Evolutionary conservation across 1,139 yeast genomes (phyloP).

Genomic region (Debaryomyces psychrophilus): DNA sequence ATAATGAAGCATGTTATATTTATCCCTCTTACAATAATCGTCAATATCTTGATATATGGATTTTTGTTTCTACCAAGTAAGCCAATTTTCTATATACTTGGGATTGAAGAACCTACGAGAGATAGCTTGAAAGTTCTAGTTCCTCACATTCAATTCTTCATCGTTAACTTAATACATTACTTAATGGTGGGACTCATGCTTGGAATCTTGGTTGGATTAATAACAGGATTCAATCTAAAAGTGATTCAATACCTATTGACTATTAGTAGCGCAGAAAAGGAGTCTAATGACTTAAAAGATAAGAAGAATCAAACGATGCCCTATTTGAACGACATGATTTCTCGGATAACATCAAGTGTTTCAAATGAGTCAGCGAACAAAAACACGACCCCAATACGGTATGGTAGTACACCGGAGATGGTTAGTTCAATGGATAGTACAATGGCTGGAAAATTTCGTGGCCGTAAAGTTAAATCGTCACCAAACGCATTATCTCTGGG

Average conservation of each 20-base stretch:
- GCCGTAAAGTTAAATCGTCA: not conserved
- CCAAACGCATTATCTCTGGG: slow-evolving; percentile 2
- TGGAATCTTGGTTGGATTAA: slow-evolving; percentile 25
- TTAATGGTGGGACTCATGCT: slow-evolving; percentile 27
- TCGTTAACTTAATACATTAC: slow-evolving; percentile 24
- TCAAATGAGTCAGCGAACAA: slow-evolving; percentile 1
- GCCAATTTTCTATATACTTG: slow-evolving; percentile 23
- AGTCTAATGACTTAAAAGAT: not conserved
- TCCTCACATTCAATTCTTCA: slow-evolving; percentile 17
- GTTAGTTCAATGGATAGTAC: not conserved
- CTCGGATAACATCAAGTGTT: slow-evolving; percentile 3
- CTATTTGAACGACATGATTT: not conserved
- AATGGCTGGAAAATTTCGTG: not conserved
- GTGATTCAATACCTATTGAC: slow-evolving; percentile 13
- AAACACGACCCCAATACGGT: not conserved
- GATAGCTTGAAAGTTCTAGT: slow-evolving; percentile 12
- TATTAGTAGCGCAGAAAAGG: not conserved
- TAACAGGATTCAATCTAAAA: slow-evolving; percentile 19
- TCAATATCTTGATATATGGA: slow-evolving; percentile 21
- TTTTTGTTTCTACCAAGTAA: slow-evolving; percentile 24
- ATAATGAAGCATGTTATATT: slow-evolving; percentile 6
- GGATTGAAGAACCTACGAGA: slow-evolving; percentile 15
- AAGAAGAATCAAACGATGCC: not conserved
- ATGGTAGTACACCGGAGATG: not conserved
- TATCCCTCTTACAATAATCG: slow-evolving; percentile 7